phyloP scores from a whole-genome alignment of 1,284 basidiomycete species.

The Cystobasidium slooffiae region DNA sequence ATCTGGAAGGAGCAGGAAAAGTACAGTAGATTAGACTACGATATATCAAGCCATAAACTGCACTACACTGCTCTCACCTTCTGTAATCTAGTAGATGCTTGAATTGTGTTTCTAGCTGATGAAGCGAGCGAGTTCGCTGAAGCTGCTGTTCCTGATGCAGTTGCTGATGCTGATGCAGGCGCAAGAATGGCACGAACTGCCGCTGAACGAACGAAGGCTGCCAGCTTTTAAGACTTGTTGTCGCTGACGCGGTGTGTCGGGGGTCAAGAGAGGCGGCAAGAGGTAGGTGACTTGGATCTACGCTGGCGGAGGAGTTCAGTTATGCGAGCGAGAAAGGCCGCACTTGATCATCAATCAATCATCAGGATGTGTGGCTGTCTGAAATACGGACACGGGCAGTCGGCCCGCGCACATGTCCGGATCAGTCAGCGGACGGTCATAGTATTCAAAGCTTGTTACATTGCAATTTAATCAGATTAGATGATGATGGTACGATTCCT shows the following conservation, averaged over 20 bases:
- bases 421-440: conserved; percentile 2
- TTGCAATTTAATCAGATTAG: background rate
- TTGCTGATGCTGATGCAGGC: background rate
- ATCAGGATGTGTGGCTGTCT: background rate
- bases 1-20: conserved; percentile 16
- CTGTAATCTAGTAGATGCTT: conserved; percentile 20
- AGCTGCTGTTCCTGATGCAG: background rate
- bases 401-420: background rate
- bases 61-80: background rate
- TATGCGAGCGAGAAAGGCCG: background rate
- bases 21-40: background rate
- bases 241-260: background rate
- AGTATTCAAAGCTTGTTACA: background rate
- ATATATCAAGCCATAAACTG: background rate
- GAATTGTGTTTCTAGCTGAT: conserved; percentile 3
- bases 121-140: background rate
- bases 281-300: background rate
- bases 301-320: no score
- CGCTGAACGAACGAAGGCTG: conserved; percentile 23
- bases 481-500: background rate
- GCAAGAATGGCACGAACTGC: conserved; percentile 17
- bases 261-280: background rate
- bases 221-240: conserved; percentile 6
- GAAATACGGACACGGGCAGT: background rate
- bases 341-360: background rate